Conservation (phyloP, 1,284 basidiomycete species). For the Apiotrichum akiyoshidainum region DNA sequence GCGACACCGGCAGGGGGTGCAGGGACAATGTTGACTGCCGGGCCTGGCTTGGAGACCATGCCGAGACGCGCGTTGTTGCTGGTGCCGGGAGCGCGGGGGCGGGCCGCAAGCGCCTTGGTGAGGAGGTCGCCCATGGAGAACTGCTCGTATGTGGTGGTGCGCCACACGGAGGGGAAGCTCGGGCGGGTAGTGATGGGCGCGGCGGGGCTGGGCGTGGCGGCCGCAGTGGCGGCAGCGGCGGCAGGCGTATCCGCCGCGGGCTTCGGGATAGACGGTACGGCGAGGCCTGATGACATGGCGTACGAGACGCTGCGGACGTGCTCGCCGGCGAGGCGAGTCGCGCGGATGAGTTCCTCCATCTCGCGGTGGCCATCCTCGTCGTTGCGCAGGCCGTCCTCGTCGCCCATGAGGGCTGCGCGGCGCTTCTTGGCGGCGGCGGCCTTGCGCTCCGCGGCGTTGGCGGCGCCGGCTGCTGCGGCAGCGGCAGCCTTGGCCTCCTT, state of each 20-base stretch:
- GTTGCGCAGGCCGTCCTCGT: slow-evolving; percentile 59
- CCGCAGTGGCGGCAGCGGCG: slow-evolving; percentile 4
- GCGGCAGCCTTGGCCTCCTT: slow-evolving; percentile 22
- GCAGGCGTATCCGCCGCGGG: background rate
- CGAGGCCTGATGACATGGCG: slow-evolving; percentile 1
- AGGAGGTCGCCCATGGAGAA: slow-evolving; percentile 36
- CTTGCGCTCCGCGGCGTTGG: slow-evolving; percentile 26
- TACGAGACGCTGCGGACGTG: slow-evolving; percentile 25
- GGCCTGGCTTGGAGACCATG: slow-evolving; percentile 2
- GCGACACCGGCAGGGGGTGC: slow-evolving; percentile 1
- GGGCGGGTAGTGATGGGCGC: background rate
- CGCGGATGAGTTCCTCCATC: slow-evolving; percentile 58
- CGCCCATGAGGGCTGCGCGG: slow-evolving; percentile 11
- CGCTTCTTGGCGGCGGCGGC: slow-evolving; percentile 56
- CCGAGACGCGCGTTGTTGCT: background rate
- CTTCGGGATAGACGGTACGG: background rate
- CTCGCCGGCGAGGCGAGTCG: slow-evolving; percentile 59
- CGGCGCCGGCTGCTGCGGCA: background rate
- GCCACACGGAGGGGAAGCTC: slow-evolving; percentile 21
- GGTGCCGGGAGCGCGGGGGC: slow-evolving; percentile 17
- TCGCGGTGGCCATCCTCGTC: slow-evolving; percentile 75
- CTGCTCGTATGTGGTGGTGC: slow-evolving; percentile 31
- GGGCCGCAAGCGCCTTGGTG: slow-evolving; percentile 39
- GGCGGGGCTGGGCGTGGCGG: background rate
- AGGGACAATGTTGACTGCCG: background rate